phyloP scores from a whole-genome alignment of 2,329 filamentous ascomycete species.

The Colletotrichum liaoningense region DNA sequence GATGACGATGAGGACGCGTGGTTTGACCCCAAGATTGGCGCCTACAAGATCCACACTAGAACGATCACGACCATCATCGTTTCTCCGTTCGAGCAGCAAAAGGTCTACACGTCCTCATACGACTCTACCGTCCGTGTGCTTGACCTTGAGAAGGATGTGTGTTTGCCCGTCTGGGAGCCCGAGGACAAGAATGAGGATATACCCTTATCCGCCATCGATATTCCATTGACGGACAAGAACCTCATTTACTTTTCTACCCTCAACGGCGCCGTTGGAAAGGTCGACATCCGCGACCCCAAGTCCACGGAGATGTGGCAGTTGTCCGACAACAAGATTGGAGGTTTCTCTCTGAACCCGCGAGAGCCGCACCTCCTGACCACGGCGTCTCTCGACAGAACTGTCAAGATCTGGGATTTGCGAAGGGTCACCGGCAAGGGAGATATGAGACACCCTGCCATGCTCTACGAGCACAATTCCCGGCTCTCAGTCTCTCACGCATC shows the following conservation, averaged over 20 bases:
- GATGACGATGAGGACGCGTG: constrained; percentile 75
- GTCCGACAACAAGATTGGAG: constrained; percentile 94
- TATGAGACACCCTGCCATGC: constrained; percentile 70
- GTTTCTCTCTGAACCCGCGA: constrained; percentile 85
- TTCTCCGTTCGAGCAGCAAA: constrained; percentile 76
- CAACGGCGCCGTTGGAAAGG: constrained; percentile 81
- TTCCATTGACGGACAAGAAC: constrained; percentile 77
- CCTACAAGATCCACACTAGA: constrained; percentile 88
- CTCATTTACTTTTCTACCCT: constrained; percentile 89
- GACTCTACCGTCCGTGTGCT: constrained; percentile 91
- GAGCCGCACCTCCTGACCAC: constrained; percentile 88
- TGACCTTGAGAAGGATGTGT: constrained; percentile 83
- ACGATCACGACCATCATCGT: constrained; percentile 91
- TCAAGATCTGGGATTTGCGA: constrained; percentile 93
- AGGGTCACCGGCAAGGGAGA: constrained; percentile 77
- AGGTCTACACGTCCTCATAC: constrained; percentile 88
- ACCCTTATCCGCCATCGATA: constrained; percentile 86
- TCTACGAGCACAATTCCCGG: constrained; percentile 85
- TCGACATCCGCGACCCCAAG: constrained; percentile 76
- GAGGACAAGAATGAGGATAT: constrained; percentile 75
- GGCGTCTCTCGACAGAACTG: constrained; percentile 86
- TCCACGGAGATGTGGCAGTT: constrained; percentile 77
- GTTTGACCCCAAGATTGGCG: constrained; percentile 82
- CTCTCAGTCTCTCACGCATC: constrained; percentile 93
- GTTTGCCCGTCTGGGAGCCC: constrained; percentile 85